Evolutionary conservation across 257 asterid genomes (phyloP).

Genomic region (Ajuga chamaepitys): DNA sequence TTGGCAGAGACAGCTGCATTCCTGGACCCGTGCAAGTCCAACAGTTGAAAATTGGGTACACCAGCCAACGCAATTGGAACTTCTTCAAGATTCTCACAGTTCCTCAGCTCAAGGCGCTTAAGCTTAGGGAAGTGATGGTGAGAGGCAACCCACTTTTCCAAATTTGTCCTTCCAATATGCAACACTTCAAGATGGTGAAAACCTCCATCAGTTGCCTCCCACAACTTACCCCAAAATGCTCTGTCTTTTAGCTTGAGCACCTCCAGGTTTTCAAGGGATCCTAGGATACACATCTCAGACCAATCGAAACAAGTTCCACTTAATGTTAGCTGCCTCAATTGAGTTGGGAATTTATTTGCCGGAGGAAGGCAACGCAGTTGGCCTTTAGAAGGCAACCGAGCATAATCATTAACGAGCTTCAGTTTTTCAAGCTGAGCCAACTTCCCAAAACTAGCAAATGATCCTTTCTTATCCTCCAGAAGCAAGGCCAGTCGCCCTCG

Average conservation of each 20-base stretch:
- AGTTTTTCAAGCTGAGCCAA: conserved; percentile 30
- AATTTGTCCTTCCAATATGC: conserved; percentile 23
- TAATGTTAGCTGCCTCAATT: conserved; percentile 22
- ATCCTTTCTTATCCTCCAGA: conserved; percentile 14
- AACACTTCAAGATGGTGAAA: conserved; percentile 20
- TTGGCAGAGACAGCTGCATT: conserved; percentile 7
- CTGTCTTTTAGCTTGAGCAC: conserved; percentile 24
- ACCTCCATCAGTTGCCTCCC: conserved; percentile 20
- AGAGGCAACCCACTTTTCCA: conserved; percentile 15
- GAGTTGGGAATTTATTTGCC: conserved; percentile 20
- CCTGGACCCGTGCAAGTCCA: conserved; percentile 10
- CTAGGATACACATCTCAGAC: conserved; percentile 18
- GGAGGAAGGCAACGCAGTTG: conserved; percentile 21
- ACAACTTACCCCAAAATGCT: conserved; percentile 18
- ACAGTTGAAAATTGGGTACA: conserved; percentile 11
- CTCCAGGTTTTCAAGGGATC: conserved; percentile 18
- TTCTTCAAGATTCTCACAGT: conserved; percentile 20
- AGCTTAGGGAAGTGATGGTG: conserved; percentile 24
- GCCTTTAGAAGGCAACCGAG: neutral
- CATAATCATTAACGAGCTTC: conserved; percentile 33
- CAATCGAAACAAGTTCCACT: conserved; percentile 26
- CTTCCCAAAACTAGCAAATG: conserved; percentile 25
- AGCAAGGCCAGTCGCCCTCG: conserved; percentile 29
- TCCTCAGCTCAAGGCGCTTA: conserved; percentile 12
- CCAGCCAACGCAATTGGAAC: conserved; percentile 18